These are phyloP conservation scores for Sphaceloma murrayae DNA, from an alignment of 2,329 filamentous ascomycete species.

Conservation along the genomic window DNA sequence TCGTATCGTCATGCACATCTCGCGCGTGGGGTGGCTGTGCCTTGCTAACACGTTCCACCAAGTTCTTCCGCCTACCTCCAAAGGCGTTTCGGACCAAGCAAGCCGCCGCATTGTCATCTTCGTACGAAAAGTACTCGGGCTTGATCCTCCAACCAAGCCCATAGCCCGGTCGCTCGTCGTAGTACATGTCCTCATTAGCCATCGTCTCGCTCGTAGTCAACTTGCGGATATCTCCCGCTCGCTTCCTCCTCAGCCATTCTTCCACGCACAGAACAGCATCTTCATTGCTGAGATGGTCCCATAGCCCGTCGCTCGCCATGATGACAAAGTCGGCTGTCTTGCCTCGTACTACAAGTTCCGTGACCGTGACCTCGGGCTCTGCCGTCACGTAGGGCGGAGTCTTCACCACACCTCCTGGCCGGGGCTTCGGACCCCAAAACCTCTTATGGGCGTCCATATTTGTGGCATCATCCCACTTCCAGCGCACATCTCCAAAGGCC, in stretches of 20 bases:
- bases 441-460: slow-evolving; percentile 37
- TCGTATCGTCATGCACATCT: slow-evolving; percentile 42
- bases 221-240: slow-evolving; percentile 13
- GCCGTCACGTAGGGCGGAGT: slow-evolving; percentile 61
- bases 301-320: slow-evolving; percentile 57
- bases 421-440: slow-evolving; percentile 42
- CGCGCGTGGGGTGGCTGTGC: slow-evolving; percentile 29
- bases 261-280: slow-evolving; percentile 36
- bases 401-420: slow-evolving; percentile 34
- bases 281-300: slow-evolving; percentile 31
- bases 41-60: slow-evolving; percentile 34
- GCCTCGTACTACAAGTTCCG: slow-evolving; percentile 37
- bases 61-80: slow-evolving; percentile 37
- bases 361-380: slow-evolving; percentile 54
- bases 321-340: slow-evolving; percentile 49
- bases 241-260: slow-evolving; percentile 42
- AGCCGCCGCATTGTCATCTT: slow-evolving; percentile 45
- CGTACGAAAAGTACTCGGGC: slow-evolving; percentile 38
- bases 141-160: slow-evolving; percentile 35
- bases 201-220: slow-evolving; percentile 14
- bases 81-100: slow-evolving; percentile 46
- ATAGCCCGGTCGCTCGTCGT: slow-evolving; percentile 28
- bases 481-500: slow-evolving; percentile 58
- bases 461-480: slow-evolving; percentile 53
- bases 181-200: slow-evolving; percentile 30